Base-by-base conservation (phyloP, 2,329 filamentous ascomycete genomes). In the Magnaporthiopsis poae region DNA sequence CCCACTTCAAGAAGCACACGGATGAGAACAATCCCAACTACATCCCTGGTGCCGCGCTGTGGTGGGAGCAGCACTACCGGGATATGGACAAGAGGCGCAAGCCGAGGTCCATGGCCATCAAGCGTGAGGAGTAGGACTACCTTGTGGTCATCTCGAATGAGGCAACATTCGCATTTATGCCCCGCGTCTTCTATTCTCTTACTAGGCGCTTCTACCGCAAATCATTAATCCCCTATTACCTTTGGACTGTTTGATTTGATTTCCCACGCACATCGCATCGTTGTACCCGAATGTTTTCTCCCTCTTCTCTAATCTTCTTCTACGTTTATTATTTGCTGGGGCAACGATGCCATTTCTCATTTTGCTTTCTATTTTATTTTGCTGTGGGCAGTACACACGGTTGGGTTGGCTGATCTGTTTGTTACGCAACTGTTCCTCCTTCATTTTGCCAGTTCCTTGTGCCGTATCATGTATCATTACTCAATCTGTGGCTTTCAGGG, bases 1-100 rank as follows among this genome's bases (percentile, higher is more conserved):
- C 33, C 5, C 63, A 65, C 27, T 33, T 65, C 56, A 65, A 65
- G 31, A 63, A 63, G 35, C 61, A 63, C 61, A 63, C 33, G 25
- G n/a, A 25, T n/a, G n/a, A 63, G 35, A 39, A 63, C 21, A 63
- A 46, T 21, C 46, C 46, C 18, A 56, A 56, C 5, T 56, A 56
- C 46, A 56, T 56, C 46, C 46, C 46, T 11, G 46, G 46, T 18
- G 46, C 46, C 46, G 46, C n/a, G 46, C 21, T n/a, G 46, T 56
- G 46, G 46, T 56, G 46, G 46, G 46, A 56, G n/a, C 15, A 56
- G 21, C 46, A 56, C 46, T 56, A 56, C 46, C 46, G 46, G 46
- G 21, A 56, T 21, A 56, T 56, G 46, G 46, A 56, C 46, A 56
- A 56, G 46, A 56, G 46, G 46, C 46, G 46, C 46, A 56, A 56